Evolutionary conservation across 495 filamentous ascomycete species (phyloP).

Genomic region (Apiosordaria backusii): DNA sequence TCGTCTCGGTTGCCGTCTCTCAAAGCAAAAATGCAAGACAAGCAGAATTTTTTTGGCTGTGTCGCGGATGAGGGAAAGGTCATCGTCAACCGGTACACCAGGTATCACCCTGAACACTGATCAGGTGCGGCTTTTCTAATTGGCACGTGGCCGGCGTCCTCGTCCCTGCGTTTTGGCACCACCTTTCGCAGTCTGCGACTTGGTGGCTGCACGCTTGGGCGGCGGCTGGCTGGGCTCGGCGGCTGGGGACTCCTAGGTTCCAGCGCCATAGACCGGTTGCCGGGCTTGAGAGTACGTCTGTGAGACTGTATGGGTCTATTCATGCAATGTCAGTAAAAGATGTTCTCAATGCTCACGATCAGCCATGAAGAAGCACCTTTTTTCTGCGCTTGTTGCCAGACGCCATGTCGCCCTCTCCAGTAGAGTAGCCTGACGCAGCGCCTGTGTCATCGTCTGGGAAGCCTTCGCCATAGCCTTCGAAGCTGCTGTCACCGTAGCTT

Average conservation of each 20-base stretch:
- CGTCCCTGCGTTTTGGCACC: conserved; percentile 2
- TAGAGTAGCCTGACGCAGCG: conserved; percentile 47
- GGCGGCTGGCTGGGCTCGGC: conserved; percentile 11
- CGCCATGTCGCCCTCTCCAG: conserved; percentile 48
- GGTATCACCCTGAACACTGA: conserved; percentile 40
- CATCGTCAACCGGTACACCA: conserved; percentile 27
- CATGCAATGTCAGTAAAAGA: conserved; percentile 24
- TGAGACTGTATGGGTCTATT: conserved; percentile 27
- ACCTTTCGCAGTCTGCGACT: not conserved
- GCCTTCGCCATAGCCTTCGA: conserved; percentile 56
- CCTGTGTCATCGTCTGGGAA: conserved; percentile 49
- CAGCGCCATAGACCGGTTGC: conserved; percentile 41
- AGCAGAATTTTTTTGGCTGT: not conserved
- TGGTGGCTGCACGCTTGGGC: not conserved
- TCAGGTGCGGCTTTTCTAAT: conserved; percentile 19
- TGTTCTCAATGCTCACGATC: conserved; percentile 26
- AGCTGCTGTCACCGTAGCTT: conserved; percentile 53
- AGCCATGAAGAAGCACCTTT: conserved; percentile 46
- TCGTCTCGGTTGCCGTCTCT: conserved; percentile 18
- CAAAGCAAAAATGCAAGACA: conserved; percentile 8
- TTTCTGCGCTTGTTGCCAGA: conserved; percentile 51
- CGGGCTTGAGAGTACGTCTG: conserved; percentile 31
- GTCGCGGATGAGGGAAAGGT: conserved; percentile 8
- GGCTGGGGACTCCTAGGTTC: conserved; percentile 21
- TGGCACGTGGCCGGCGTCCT: conserved; percentile 8